Base-by-base conservation (phyloP, 257 asterid genomes). In the Gentiana macrophylla region DNA sequence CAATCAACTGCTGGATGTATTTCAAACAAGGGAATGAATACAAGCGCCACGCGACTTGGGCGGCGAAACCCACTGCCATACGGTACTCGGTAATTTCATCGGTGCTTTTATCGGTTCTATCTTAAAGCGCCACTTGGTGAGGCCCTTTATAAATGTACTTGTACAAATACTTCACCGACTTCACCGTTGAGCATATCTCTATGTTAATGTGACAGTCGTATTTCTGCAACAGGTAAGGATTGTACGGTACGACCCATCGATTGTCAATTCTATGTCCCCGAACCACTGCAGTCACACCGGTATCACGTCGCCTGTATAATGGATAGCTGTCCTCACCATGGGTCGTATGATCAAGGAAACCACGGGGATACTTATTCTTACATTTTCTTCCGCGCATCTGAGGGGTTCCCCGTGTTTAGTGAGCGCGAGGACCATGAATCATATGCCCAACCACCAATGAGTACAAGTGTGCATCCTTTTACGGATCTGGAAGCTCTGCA, bases 351-450 rank as follows among this genome's bases (percentile, higher is more conserved):
- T 24, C 24, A 24, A 24, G 24, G 11, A 34, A 62, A 0, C 33
- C 35, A 1, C 35, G 36, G 5, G 61, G 67, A 34, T 62, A 62
- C 4, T 44, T 37, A 15, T 43, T 62, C 13, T 34, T 62, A 33
- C 47, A 52, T 1, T 38, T 38, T 4, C 8, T 38, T 4, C 8
- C 8, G 5, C 8, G 5, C 45, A 32, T n/a, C n/a, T 52, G 12
- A 12, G 10, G 11, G 12, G 38, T 46, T 41, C 3, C 15, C 12
- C 6, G 1, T 11, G 11, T 62, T 62, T 4, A 62, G 6, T 0
- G 3, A 3, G 1, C 60, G 53, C 67, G 53, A 1, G 67, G 60
- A 1, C 67, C 60, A 62, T 52, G 60, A 0, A 52, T 32, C 67
- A 62, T 53, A 33, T 62, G 67, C 53, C 44, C 36, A 4, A 3